phyloP scores from a whole-genome alignment of 1,284 basidiomycete species.

The Cronartium quercuum region DNA sequence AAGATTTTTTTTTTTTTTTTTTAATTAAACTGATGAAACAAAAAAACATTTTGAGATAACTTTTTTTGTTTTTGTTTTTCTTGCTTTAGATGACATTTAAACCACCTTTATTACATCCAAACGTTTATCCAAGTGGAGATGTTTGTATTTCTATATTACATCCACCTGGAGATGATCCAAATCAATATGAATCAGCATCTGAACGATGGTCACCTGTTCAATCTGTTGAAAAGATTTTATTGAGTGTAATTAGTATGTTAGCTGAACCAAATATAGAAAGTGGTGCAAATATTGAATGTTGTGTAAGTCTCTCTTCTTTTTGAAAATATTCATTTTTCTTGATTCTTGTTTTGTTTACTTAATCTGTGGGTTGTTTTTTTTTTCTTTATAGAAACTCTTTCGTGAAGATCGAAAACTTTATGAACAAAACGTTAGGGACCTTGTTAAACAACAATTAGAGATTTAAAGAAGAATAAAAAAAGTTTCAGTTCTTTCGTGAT shows the following conservation, averaged over 20 bases:
- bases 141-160: slow-evolving; percentile 99
- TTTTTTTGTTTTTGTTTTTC: background rate
- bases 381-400: slow-evolving; percentile 78
- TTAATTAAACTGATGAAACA: background rate
- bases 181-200: slow-evolving; percentile 73
- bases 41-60: background rate
- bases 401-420: slow-evolving; percentile 63
- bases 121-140: slow-evolving; percentile 88
- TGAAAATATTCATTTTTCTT: background rate
- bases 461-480: background rate
- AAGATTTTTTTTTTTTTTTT: background rate
- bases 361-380: background rate
- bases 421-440: slow-evolving; percentile 34
- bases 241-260: slow-evolving; percentile 97
- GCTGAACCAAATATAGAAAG: slow-evolving; percentile 99
- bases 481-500: background rate
- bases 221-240: slow-evolving; percentile 82
- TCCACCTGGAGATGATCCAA: slow-evolving; percentile 81
- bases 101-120: slow-evolving; percentile 93
- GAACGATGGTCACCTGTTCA: slow-evolving; percentile 98
- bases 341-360: background rate
- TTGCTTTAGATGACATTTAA: slow-evolving; percentile 75
- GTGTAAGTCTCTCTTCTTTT: slow-evolving; percentile 46
- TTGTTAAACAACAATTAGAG: slow-evolving; percentile 37
- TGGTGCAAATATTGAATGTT: slow-evolving; percentile 85